Percentiles rank a stretch among this genome's conserved stretches.
Conservation (phyloP, 176 grass and related monocot genomes). For the Ananas comosus region DNA sequence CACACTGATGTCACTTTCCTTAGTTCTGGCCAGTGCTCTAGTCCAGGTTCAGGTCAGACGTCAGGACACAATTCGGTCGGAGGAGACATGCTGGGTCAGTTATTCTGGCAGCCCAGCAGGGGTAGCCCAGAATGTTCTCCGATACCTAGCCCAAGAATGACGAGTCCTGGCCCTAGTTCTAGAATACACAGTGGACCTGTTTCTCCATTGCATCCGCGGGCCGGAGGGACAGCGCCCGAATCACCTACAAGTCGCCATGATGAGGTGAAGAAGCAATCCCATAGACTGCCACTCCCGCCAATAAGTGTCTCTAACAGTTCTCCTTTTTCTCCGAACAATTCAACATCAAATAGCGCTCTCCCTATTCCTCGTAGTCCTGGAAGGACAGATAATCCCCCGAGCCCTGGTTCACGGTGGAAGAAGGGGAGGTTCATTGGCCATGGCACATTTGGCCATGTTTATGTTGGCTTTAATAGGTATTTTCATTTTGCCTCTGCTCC, state of each 20-base stretch:
- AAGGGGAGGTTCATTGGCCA: slow-evolving; percentile 90
- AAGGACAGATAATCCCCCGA: slow-evolving; percentile 72
- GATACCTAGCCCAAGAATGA: slow-evolving; percentile 90
- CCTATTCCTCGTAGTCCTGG: slow-evolving; percentile 85
- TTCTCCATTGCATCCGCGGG: slow-evolving; percentile 87
- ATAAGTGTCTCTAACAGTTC: slow-evolving; percentile 68
- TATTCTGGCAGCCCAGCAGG: slow-evolving; percentile 89
- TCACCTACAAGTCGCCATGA: slow-evolving; percentile 63
- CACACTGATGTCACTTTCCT: slow-evolving; percentile 68
- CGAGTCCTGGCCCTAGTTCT: slow-evolving; percentile 83
- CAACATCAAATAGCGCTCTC: slow-evolving; percentile 43
- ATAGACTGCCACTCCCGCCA: slow-evolving; percentile 80
- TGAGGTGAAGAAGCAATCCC: slow-evolving; percentile 82
- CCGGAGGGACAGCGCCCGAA: slow-evolving; percentile 65
- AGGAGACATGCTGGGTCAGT: slow-evolving; percentile 80
- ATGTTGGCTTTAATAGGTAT: slow-evolving; percentile 99
- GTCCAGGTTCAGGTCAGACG: slow-evolving; percentile 94
- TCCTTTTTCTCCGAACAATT: slow-evolving; percentile 64
- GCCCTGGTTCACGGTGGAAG: slow-evolving; percentile 96
- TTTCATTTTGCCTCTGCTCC: slow-evolving; percentile 18
- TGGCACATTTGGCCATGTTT: slow-evolving; percentile 98
- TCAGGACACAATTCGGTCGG: slow-evolving; percentile 98
- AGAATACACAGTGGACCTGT: slow-evolving; percentile 93
- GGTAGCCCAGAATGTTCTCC: slow-evolving; percentile 91
- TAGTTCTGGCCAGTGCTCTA: slow-evolving; percentile 95